Evolutionary conservation across 805 yeast species (phyloP).

Genomic region (Saturnispora serradocipensis): DNA sequence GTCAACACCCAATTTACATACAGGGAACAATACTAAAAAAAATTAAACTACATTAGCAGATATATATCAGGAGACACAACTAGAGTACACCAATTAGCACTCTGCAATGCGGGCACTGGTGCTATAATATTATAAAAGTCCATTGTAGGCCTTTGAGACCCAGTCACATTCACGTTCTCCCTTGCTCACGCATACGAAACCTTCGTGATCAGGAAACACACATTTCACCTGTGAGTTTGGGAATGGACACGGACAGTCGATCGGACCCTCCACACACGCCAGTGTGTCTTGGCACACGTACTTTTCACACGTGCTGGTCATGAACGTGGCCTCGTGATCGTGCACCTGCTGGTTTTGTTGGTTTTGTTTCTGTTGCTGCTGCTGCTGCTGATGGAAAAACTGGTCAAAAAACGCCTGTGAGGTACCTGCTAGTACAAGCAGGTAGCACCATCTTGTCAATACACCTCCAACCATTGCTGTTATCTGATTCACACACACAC

Average conservation of each 20-base stretch:
- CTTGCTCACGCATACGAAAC: constrained; percentile 73
- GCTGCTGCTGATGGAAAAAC: constrained; percentile 13
- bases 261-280: constrained; percentile 58
- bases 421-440: neutral
- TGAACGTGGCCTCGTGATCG: constrained; percentile 25
- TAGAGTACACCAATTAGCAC: neutral
- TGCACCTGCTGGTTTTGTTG: constrained; percentile 32
- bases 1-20: neutral
- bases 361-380: constrained; percentile 25
- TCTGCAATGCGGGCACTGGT: neutral
- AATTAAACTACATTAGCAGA: neutral
- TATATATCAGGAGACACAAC: neutral
- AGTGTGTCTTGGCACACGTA: constrained; percentile 81
- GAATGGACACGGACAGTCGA: constrained; percentile 85
- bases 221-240: constrained; percentile 83
- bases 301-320: constrained; percentile 36
- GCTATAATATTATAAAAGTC: constrained; percentile 30
- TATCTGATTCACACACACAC: neutral
- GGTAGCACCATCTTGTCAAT: neutral
- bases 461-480: neutral
- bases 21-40: neutral
- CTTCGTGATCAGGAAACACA: constrained; percentile 49
- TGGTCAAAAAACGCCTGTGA: constrained; percentile 19
- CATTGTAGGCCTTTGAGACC: constrained; percentile 66
- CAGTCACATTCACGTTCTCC: constrained; percentile 78